Evolutionary conservation across 805 yeast genomes (phyloP).

Genomic region (Sugiyamaella valdiviana): DNA sequence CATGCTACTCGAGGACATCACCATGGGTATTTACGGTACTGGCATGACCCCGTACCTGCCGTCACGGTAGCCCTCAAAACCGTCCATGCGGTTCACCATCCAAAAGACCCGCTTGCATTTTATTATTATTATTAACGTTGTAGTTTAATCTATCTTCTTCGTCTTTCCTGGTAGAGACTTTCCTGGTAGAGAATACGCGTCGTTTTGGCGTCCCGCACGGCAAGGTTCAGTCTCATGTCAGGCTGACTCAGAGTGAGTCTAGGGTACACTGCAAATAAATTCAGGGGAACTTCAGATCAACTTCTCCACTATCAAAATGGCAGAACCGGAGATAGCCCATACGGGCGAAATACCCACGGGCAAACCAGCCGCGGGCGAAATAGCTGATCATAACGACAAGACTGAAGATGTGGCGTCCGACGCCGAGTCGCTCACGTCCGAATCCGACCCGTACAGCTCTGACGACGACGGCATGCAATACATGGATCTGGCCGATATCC

Average conservation of each 20-base stretch:
- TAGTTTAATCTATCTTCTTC: neutral
- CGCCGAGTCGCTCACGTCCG: neutral
- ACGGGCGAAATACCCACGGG: too few species aligned
- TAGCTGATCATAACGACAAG: neutral
- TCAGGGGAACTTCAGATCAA: neutral
- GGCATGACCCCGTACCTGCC: constrained; percentile 28
- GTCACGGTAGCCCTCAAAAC: constrained; percentile 1
- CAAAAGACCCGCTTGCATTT: neutral
- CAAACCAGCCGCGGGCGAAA: too few species aligned
- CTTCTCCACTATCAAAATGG: neutral
- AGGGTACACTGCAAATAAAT: neutral
- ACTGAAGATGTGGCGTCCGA: neutral
- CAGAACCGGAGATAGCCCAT: too few species aligned
- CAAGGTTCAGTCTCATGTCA: neutral
- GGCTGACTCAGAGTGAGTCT: neutral
- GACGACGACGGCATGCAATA: constrained; percentile 19
- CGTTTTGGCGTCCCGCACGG: too few species aligned
- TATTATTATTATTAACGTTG: neutral
- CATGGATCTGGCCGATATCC: constrained; percentile 31
- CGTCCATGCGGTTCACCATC: too few species aligned
- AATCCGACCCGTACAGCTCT: neutral
- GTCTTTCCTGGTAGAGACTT: too few species aligned
- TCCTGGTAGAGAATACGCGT: too few species aligned
- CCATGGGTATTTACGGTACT: constrained; percentile 16
- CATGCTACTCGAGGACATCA: constrained; percentile 16